A percentile compares a stretch with the other conserved stretches of the same genome.
Evolutionary conservation across 805 yeast species (phyloP).

Genomic region (Ogataea polymorpha): DNA sequence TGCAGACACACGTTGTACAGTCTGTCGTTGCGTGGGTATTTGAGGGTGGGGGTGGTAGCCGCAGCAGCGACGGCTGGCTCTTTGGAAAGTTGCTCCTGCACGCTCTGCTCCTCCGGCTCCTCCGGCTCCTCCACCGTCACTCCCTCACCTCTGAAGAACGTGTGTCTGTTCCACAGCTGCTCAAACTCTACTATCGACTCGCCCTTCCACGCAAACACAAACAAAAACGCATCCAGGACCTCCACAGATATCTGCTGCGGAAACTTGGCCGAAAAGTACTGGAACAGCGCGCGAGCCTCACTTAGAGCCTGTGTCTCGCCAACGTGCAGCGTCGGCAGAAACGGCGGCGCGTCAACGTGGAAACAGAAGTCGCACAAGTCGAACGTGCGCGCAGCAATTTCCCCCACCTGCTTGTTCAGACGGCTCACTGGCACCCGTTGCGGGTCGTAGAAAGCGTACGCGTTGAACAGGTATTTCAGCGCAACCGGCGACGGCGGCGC

Average conservation of each 20-base stretch:
- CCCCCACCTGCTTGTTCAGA: constrained; percentile 38
- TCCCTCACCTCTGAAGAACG: constrained; percentile 33
- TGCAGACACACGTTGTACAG: constrained; percentile 60
- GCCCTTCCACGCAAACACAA: constrained; percentile 40
- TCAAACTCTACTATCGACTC: constrained; percentile 35
- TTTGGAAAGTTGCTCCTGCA: constrained; percentile 16
- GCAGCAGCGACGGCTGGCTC: constrained; percentile 7
- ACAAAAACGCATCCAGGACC: constrained; percentile 50
- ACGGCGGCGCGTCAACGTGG: constrained; percentile 57
- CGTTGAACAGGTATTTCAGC: constrained; percentile 42
- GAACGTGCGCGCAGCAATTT: constrained; percentile 38
- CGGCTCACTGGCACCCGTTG: constrained; percentile 30
- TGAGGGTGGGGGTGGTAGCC: constrained; percentile 16
- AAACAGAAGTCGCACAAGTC: constrained; percentile 31
- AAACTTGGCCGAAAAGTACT: constrained; percentile 42
- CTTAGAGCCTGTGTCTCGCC: constrained; percentile 47
- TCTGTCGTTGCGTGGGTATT: constrained; percentile 42
- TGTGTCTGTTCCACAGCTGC: constrained; percentile 33
- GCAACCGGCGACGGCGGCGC: constrained; percentile 23
- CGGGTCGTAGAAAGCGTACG: constrained; percentile 33
- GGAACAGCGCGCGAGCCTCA: constrained; percentile 79
- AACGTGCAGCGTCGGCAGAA: constrained; percentile 51
- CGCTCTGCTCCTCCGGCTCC: constrained; percentile 5
- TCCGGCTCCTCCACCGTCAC: constrained; percentile 22
- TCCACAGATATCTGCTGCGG: constrained; percentile 43